Conservation (phyloP, 352 stramenopile genomes). For the Phytophthora ohioensis region DNA sequence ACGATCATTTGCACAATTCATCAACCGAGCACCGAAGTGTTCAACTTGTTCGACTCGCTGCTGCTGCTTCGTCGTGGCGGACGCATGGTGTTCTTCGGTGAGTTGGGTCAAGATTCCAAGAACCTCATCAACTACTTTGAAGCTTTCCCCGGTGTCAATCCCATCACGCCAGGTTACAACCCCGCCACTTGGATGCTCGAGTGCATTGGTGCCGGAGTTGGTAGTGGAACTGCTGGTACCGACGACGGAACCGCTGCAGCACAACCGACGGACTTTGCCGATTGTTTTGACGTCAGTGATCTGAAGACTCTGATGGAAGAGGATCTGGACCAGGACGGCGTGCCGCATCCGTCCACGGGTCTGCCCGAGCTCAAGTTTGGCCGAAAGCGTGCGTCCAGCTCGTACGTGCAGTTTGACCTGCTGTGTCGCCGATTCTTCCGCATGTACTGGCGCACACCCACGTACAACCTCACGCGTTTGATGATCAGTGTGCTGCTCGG, state of each 20-base stretch:
- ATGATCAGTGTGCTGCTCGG: slow-evolving; percentile 72
- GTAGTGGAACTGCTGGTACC: slow-evolving; percentile 37
- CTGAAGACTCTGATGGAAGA: slow-evolving; percentile 49
- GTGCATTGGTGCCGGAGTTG: slow-evolving; percentile 22
- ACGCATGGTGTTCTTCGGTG: slow-evolving; percentile 39
- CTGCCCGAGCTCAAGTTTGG: slow-evolving; percentile 53
- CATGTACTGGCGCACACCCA: slow-evolving; percentile 75
- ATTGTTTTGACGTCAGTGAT: slow-evolving; percentile 45
- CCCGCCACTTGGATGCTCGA: slow-evolving; percentile 45
- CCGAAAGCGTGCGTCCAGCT: slow-evolving; percentile 43
- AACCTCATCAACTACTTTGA: slow-evolving; percentile 73
- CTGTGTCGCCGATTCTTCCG: slow-evolving; percentile 57
- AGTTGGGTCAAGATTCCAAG: slow-evolving; percentile 52
- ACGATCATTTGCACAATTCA: slow-evolving; percentile 29
- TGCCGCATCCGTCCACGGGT: slow-evolving; percentile 41
- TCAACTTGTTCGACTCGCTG: slow-evolving; percentile 4
- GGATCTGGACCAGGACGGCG: slow-evolving; percentile 52
- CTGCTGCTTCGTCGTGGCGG: slow-evolving; percentile 33
- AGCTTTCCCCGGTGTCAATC: slow-evolving; percentile 52
- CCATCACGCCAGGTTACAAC: slow-evolving; percentile 68
- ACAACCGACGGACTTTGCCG: slow-evolving; percentile 7
- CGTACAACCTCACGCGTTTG: slow-evolving; percentile 83
- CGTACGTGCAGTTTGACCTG: slow-evolving; percentile 39
- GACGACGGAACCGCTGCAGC: slow-evolving; percentile 21
- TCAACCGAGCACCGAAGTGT: background rate